These are phyloP conservation scores for Gracilaria gracilis DNA, from an alignment of 23 red algal species.

Conservation along the genomic window DNA sequence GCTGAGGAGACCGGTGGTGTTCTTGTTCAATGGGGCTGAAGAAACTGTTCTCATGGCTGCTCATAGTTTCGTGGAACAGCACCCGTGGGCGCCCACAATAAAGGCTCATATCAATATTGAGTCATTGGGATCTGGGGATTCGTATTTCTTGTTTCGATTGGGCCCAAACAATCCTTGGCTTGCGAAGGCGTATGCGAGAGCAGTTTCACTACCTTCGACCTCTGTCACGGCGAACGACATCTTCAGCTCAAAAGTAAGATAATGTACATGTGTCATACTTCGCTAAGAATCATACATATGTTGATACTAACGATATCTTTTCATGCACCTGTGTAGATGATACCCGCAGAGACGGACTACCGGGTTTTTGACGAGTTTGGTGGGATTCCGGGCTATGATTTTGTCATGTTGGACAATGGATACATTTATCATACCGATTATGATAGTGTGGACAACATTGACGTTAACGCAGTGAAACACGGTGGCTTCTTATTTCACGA, in stretches of 20 bases:
- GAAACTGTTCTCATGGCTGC: constrained; percentile 86
- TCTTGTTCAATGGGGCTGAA: constrained; percentile 97
- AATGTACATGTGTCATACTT: not conserved
- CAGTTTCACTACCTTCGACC: constrained; percentile 69
- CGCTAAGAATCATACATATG: not conserved
- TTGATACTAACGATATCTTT: not conserved
- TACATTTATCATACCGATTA: constrained; percentile 91
- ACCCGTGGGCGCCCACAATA: constrained; percentile 67
- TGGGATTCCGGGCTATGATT: constrained; percentile 83
- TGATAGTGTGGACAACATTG: constrained; percentile 75
- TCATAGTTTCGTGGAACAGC: constrained; percentile 84
- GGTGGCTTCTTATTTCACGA: constrained; percentile 66
- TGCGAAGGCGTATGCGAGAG: constrained; percentile 79
- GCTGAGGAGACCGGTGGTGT: constrained; percentile 64
- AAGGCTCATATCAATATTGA: constrained; percentile 92
- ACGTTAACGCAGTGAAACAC: constrained; percentile 55
- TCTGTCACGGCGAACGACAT: constrained; percentile 76
- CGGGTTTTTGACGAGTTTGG: constrained; percentile 85
- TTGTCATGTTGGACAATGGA: constrained; percentile 83
- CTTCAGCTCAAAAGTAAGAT: constrained; percentile 72
- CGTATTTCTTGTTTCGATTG: constrained; percentile 85
- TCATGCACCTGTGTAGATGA: constrained; percentile 20
- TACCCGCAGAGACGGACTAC: constrained; percentile 97
- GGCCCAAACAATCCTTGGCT: constrained; percentile 88
- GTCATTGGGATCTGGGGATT: constrained; percentile 79